Evolutionary conservation across 257 asterid species (phyloP).

Genomic region (Lithospermum erythrorhizon): DNA sequence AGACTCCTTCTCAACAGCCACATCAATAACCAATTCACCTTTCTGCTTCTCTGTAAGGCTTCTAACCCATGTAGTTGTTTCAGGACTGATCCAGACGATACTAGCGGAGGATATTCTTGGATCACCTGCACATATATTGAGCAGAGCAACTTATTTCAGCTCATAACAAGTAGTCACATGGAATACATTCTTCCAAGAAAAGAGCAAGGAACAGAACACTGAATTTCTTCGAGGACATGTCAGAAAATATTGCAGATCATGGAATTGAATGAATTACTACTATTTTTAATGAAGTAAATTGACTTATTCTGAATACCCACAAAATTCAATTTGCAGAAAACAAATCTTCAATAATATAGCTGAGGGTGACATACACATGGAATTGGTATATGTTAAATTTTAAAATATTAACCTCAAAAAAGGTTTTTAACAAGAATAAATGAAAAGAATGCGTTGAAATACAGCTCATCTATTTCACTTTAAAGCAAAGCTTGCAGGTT

Average conservation of each 20-base stretch:
- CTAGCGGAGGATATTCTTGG: constrained; percentile 66
- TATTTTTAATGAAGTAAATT: neutral
- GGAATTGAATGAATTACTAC: neutral
- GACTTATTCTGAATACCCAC: neutral
- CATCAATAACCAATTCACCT: constrained; percentile 82
- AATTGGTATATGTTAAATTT: too few species aligned
- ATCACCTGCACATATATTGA: constrained; percentile 53
- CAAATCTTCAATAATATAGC: neutral
- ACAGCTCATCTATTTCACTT: neutral
- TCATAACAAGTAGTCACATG: neutral
- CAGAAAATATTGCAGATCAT: neutral
- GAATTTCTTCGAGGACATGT: neutral
- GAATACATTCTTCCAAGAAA: neutral
- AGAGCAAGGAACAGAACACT: neutral
- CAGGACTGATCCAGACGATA: constrained; percentile 62
- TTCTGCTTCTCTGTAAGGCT: constrained; percentile 46
- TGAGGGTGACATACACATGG: neutral
- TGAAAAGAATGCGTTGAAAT: neutral
- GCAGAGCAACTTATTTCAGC: neutral
- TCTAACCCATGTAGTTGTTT: constrained; percentile 65
- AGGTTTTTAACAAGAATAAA: too few species aligned
- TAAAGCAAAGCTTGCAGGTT: too few species aligned
- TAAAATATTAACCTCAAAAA: neutral
- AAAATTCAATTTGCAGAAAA: neutral
- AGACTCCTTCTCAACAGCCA: constrained; percentile 68